Conservation (phyloP, 2,329 filamentous ascomycete species). For the Clarireedia homoeocarpa region DNA sequence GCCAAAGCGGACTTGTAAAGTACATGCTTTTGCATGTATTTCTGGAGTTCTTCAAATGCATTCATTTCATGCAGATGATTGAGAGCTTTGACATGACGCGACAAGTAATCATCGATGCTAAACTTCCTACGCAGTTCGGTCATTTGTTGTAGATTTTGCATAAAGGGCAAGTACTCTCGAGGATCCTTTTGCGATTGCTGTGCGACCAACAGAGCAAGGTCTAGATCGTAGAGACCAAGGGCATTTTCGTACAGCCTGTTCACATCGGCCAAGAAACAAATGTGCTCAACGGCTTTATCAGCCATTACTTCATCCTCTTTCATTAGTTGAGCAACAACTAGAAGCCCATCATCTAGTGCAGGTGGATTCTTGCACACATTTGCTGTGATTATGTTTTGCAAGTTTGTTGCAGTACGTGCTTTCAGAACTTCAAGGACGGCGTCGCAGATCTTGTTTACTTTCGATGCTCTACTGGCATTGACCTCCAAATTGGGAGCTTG, state of each 20-base stretch:
- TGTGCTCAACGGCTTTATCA: conserved; percentile 88
- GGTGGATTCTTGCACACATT: conserved; percentile 91
- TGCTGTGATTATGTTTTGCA: conserved; percentile 91
- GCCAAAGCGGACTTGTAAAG: conserved; percentile 73
- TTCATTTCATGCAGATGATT: conserved; percentile 65
- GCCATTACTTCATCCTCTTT: conserved; percentile 61
- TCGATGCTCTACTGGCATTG: conserved; percentile 35
- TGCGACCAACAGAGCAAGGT: conserved; percentile 81
- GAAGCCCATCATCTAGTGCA: conserved; percentile 77
- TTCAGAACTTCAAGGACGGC: conserved; percentile 66
- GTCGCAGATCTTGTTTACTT: conserved; percentile 85
- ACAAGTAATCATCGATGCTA: conserved; percentile 82
- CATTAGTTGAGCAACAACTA: conserved; percentile 68
- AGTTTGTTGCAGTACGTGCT: conserved; percentile 51
- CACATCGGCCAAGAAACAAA: conserved; percentile 93
- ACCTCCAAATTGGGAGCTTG: conserved; percentile 12
- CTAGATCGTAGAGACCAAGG: conserved; percentile 83
- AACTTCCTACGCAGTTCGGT: conserved; percentile 65
- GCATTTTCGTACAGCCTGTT: conserved; percentile 88
- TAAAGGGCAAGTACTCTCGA: conserved; percentile 88
- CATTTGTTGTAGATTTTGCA: conserved; percentile 76
- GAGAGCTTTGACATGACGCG: conserved; percentile 69
- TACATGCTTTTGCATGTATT: conserved; percentile 69
- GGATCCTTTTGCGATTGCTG: conserved; percentile 96
- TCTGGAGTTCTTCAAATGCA: conserved; percentile 68